A percentile compares a stretch with the other conserved stretches of the same genome.
These are phyloP conservation scores for Eragrostis nindensis DNA, from an alignment of 176 grass and related monocot species.

Conservation along the genomic window DNA sequence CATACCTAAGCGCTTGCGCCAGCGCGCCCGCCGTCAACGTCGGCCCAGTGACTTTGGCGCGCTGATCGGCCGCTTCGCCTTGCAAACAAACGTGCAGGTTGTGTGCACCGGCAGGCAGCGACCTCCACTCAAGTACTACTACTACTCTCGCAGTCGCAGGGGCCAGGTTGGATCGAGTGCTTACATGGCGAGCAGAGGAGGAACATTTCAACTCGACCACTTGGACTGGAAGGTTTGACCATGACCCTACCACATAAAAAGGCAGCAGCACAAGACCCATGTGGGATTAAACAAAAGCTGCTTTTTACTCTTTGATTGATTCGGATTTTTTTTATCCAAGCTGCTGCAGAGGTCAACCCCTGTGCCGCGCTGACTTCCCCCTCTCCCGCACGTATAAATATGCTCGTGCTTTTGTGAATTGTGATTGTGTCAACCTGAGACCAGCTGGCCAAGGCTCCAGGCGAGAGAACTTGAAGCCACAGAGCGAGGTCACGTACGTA, in stretches of 20 bases:
- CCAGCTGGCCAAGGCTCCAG: no score
- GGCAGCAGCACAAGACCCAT: background rate
- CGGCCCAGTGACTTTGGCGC: background rate
- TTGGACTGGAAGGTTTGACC: background rate
- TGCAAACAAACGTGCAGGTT: no score
- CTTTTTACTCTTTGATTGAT: background rate
- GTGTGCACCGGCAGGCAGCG: no score
- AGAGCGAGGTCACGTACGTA: background rate
- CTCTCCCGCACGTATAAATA: background rate
- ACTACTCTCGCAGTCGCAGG: no score
- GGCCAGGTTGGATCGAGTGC: no score
- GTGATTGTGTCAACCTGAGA: no score
- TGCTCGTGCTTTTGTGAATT: no score
- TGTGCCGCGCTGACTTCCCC: background rate
- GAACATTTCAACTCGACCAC: background rate
- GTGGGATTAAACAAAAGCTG: background rate
- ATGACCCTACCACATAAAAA: background rate
- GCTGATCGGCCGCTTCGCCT: no score
- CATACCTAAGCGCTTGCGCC: conserved; percentile 22
- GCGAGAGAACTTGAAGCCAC: no score
- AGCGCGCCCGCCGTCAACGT: background rate
- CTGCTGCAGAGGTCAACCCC: background rate
- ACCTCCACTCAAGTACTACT: no score
- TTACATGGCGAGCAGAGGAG: no score
- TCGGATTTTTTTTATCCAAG: background rate